Base-by-base conservation (phyloP, 257 asterid species). In the Solanum pinnatisectum region DNA sequence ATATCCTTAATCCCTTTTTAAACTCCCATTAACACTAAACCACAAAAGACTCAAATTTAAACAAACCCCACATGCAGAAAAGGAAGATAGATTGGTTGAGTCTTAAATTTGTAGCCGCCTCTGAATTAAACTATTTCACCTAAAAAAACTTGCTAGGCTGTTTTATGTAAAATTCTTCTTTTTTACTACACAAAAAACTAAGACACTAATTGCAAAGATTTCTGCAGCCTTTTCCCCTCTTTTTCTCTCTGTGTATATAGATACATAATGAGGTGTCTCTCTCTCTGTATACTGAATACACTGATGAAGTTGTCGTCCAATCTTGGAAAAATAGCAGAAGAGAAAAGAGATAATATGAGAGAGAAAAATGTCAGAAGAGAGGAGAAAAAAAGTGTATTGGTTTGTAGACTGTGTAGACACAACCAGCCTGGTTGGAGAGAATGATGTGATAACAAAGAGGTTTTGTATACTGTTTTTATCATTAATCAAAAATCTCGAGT, bases 101-200 rank as follows among this genome's bases (percentile, higher is more conserved):
- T 81, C 87, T 52, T 91, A 88, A 87, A 94, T 85, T 92, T 82
- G 86, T 82, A 91, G 98, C 98, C 98, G 98, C 95, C 98, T 93
- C 93, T 87, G 95, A 90, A 44, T 90, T 94, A 89, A 89, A 95
- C 93, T 89, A 95, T 92, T 90, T 92, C 91, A 49, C 85, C 68
- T 46, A 46, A 25, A 67, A 10, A 15, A 25, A 44, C 12, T 40
- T 40, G 63, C 60, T 25, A 74, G 49, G 78, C 91, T 89, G 95
- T 90, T 93, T 22, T 8, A 36, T 83, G 73, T 30, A 83, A 56
- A 49, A 10, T 5, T 30, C 7, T 33, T 86, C 32, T 82, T 68
- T 83, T 33, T 56, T 8, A 79, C 40, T 27, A 37, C 46, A 81
- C 27, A 78, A 22, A 74, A 14, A 20, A 18, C 25, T 56, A 79